phyloP scores from a whole-genome alignment of 768 basidiomycete genomes.

The Tulasnella sp. region DNA sequence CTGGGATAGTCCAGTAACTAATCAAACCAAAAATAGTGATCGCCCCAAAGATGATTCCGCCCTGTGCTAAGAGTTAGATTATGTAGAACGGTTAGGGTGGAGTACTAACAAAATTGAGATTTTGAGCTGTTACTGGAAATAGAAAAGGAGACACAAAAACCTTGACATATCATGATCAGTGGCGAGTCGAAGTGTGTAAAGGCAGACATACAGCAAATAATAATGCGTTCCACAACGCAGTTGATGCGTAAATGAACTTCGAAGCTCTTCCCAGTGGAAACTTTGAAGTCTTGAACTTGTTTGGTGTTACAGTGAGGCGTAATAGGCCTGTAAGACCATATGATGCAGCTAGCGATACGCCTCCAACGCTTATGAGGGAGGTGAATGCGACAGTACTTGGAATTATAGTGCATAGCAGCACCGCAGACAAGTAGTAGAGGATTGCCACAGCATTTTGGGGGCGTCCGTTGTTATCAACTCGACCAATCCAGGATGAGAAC shows the following conservation, averaged over 20 bases:
- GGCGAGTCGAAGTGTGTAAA: too few species aligned
- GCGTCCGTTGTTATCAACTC: conserved; percentile 23
- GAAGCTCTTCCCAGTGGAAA: conserved; percentile 23
- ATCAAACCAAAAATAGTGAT: conserved; percentile 64
- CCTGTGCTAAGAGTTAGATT: conserved; percentile 29
- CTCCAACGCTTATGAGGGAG: conserved; percentile 26
- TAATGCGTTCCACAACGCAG: conserved; percentile 56
- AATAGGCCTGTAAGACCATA: conserved; percentile 23
- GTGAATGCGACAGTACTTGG: conserved; percentile 28
- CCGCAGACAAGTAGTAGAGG: conserved; percentile 21
- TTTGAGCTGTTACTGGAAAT: conserved; percentile 62
- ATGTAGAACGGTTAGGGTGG: neutral
- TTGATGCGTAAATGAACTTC: conserved; percentile 51
- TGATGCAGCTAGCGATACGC: conserved; percentile 22
- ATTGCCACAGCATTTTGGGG: conserved; percentile 26
- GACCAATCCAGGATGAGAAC: conserved; percentile 24
- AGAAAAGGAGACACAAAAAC: conserved; percentile 75
- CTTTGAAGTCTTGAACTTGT: conserved; percentile 22
- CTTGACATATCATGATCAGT: too few species aligned
- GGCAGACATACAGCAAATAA: conserved; percentile 44
- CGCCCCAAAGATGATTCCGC: conserved; percentile 60
- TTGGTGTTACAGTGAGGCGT: conserved; percentile 22
- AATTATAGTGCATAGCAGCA: conserved; percentile 26
- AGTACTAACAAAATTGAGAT: conserved; percentile 70
- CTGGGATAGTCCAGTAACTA: conserved; percentile 65